phyloP scores from a whole-genome alignment of 2,329 filamentous ascomycete genomes.

The Aspergillus puulaauensis region DNA sequence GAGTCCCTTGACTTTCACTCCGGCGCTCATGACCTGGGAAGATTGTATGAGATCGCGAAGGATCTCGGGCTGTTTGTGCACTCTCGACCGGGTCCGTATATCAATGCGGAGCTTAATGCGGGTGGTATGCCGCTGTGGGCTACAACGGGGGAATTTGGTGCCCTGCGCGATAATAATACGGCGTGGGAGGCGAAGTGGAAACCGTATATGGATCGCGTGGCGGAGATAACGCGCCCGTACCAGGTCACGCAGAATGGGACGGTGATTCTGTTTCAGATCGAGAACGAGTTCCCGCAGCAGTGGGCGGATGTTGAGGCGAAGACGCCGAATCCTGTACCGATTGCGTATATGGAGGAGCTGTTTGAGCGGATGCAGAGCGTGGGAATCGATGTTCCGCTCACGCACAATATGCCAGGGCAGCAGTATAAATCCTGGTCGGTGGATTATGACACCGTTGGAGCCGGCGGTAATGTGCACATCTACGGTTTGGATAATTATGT shows the following conservation, averaged over 20 bases:
- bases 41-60: slow-evolving; percentile 52
- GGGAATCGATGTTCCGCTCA: slow-evolving; percentile 52
- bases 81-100: slow-evolving; percentile 52
- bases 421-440: slow-evolving; percentile 53
- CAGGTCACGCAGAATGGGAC: slow-evolving; percentile 80
- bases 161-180: slow-evolving; percentile 45
- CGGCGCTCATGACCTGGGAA: slow-evolving; percentile 52
- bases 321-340: slow-evolving; percentile 43
- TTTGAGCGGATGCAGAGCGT: slow-evolving; percentile 47
- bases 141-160: slow-evolving; percentile 48
- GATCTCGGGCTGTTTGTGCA: slow-evolving; percentile 54
- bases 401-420: slow-evolving; percentile 54
- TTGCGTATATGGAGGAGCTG: slow-evolving; percentile 55
- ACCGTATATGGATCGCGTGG: slow-evolving; percentile 51
- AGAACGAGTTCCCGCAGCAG: slow-evolving; percentile 67
- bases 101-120: slow-evolving; percentile 53
- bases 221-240: slow-evolving; percentile 47
- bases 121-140: slow-evolving; percentile 50
- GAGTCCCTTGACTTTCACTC: slow-evolving; percentile 50
- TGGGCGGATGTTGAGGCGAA: neutral
- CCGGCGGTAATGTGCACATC: slow-evolving; percentile 51
- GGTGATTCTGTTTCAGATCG: slow-evolving; percentile 72
- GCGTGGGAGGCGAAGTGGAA: slow-evolving; percentile 46
- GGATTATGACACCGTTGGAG: slow-evolving; percentile 56
- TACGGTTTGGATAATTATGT: slow-evolving; percentile 29